A percentile compares a stretch with the other conserved stretches of the same genome.
phyloP scores from a whole-genome alignment of 2,329 filamentous ascomycete genomes.

The Pyrenophora graminea region DNA sequence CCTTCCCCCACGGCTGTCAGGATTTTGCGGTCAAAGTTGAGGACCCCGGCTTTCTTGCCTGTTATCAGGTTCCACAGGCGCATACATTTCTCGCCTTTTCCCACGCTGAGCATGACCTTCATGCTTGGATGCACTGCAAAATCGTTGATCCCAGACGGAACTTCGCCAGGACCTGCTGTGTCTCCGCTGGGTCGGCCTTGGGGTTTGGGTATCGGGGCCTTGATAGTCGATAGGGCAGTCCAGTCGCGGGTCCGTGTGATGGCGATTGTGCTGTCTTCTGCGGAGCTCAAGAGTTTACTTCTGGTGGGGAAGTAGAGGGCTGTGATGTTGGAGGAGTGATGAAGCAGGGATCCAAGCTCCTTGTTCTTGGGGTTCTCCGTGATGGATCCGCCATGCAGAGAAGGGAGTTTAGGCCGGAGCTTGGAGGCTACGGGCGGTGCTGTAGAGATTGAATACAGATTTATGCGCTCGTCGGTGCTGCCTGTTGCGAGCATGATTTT shows the following conservation, averaged over 20 bases:
- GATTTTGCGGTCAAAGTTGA: constrained; percentile 79
- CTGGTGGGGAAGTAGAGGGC: constrained; percentile 80
- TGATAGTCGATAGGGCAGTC: constrained; percentile 84
- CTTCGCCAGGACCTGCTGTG: constrained; percentile 78
- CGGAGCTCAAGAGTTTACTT: constrained; percentile 83
- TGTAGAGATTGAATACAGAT: constrained; percentile 84
- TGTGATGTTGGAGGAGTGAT: constrained; percentile 84
- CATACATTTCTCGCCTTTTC: constrained; percentile 88
- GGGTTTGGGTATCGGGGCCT: constrained; percentile 81
- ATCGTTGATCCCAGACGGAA: constrained; percentile 88
- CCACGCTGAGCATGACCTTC: constrained; percentile 94
- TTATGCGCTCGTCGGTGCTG: constrained; percentile 90
- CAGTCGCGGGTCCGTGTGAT: constrained; percentile 88
- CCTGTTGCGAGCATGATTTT: constrained; percentile 90
- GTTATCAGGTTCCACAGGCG: constrained; percentile 95
- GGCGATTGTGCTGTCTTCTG: constrained; percentile 89
- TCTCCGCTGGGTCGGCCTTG: constrained; percentile 84
- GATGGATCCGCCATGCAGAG: constrained; percentile 72
- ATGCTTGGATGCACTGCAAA: constrained; percentile 95
- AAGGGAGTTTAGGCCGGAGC: constrained; percentile 63
- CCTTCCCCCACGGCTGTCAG: constrained; percentile 77
- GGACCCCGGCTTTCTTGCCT: constrained; percentile 89
- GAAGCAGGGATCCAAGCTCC: constrained; percentile 82
- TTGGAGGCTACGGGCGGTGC: constrained; percentile 60
- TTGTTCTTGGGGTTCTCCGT: constrained; percentile 85